Evolutionary conservation across 2,329 filamentous ascomycete genomes (phyloP).

Genomic region (Dactylellina parvicollis): DNA sequence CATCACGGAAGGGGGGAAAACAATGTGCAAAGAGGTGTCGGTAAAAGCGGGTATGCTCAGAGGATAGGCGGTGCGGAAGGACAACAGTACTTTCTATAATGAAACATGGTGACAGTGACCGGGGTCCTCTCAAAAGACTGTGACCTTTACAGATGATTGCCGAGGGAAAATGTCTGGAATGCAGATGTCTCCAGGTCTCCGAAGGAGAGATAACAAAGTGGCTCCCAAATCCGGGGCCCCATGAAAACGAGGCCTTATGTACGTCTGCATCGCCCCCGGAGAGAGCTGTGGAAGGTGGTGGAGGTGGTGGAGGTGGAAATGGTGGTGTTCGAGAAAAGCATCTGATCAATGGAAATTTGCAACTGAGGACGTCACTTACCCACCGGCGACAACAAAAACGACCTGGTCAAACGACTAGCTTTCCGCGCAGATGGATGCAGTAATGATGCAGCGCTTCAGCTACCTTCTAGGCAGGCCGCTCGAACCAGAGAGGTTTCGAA

Average conservation of each 20-base stretch:
- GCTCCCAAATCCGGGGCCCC: constrained; percentile 22
- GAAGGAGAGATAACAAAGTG: constrained; percentile 42
- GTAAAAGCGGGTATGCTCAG: constrained; percentile 11
- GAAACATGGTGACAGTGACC: constrained; percentile 47
- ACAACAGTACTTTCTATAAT: constrained; percentile 51
- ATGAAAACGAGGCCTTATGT: constrained; percentile 42
- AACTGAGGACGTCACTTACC: constrained; percentile 53
- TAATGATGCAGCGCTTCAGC: constrained; percentile 44
- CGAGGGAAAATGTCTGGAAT: constrained; percentile 50
- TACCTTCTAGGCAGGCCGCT: constrained; percentile 15
- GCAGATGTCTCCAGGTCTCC: constrained; percentile 51
- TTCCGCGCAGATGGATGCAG: constrained; percentile 39
- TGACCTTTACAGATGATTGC: constrained; percentile 54
- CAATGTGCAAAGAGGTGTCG: constrained; percentile 5
- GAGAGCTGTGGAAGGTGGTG: too few relatives aligned
- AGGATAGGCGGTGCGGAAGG: constrained; percentile 25
- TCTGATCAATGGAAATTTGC: constrained; percentile 40
- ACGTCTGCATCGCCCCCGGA: constrained; percentile 39
- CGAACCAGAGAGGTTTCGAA: constrained; percentile 38
- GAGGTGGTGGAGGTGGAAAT: too few relatives aligned
- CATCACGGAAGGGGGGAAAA: constrained; percentile 17
- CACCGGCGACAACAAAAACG: constrained; percentile 31
- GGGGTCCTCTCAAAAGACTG: constrained; percentile 27
- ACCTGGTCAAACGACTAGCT: constrained; percentile 53
- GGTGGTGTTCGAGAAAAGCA: constrained; percentile 24